Base-by-base conservation (phyloP, 176 grass and related monocot genomes). In the Musa acuminata region DNA sequence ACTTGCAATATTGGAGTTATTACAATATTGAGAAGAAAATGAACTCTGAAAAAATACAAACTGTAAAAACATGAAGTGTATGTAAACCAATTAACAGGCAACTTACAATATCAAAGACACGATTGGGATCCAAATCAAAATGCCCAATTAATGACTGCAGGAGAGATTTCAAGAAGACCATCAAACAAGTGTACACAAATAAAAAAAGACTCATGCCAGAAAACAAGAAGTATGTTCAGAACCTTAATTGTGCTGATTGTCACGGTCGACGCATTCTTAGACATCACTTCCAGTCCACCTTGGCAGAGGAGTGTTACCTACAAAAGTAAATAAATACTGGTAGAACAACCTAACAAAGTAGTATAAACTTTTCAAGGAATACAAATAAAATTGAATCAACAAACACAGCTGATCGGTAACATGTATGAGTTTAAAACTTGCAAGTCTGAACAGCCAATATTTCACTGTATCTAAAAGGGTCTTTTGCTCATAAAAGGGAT, bases 51-150 rank as follows among this genome's bases (percentile, higher is more conserved):
- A 14, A 25, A 35, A 26, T 6, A 21, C 8, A 24, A 65, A 24
- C 9, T 65, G 63, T 8, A 0, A 67, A 35, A 23, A 35, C 13
- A 67, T 24, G 27, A 54, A 60, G 65, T 76, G 12, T 50, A 58
- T 19, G 24, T 26, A 73, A 64, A 80, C 57, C 55, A 75, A 72
- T 12, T 8, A 35, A 24, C 43, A 23, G 82, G 63, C 16, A 83
- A 86, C 96, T 99, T 89, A 99, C 96, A 84, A 99, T 95, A 83
- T 99, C 91, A 87, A 95, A 99, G 71, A 95, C 90, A 72, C 86
- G 96, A 85, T 99, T 99, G 7, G 96, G 91, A 24, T 99, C 96
- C 86, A 99, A 73, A 83, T 99, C 96, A 83, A 99, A 99, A 87
- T 99, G 96, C 20, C 96, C 96, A 60, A 99, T 99, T 82, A 99